Evolutionary conservation across 1,139 yeast species (phyloP), one percentile per base, ranked within the genome.

Genomic region (Hansenula sp.): DNA sequence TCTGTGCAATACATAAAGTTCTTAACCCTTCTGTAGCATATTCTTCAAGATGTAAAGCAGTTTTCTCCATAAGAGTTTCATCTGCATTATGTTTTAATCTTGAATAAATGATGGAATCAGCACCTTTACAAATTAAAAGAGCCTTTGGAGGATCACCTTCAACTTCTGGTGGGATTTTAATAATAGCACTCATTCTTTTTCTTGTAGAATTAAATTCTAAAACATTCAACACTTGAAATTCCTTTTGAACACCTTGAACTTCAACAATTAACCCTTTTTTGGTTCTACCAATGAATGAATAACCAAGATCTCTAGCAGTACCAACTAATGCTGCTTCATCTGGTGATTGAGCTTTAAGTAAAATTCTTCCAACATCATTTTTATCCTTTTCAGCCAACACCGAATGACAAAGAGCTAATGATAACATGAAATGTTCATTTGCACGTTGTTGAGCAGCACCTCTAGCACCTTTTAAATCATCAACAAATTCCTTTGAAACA

Each of bases 11-110:
- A 68, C 97, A 92, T 46, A 92, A 71, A 1, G 98, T 92, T 68
- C 98, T 80, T 54, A 92, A 73, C 53, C 98, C 98, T 65, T 92
- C 98, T 38, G 86, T 86, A n/a, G 98, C 97, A 64, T 77, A 92
- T 53, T 85, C 87, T 59, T 89, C 97, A 47, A 92, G 70, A 57
- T 92, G 95, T 39, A 82, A 68, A 2, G 97, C 96, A 12, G 95
- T 86, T 48, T 69, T 69, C 46, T 77, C 81, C 29, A 79, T 62
- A 29, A 74, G 41, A 2, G 46, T 65, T 38, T 62, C 62, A 41
- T 66, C 64, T 36, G 65, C 63, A 7, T 55, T 49, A 19, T 69
- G 60, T 37, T 70, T 68, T 48, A 90, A 70, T 51, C 96, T 76
- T 36, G 83, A 81, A 62, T 81, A 90, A 44, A 92, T 88, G 31